phyloP scores from a whole-genome alignment of 1,284 basidiomycete genomes.

The Ceratobasidium theobromae region DNA sequence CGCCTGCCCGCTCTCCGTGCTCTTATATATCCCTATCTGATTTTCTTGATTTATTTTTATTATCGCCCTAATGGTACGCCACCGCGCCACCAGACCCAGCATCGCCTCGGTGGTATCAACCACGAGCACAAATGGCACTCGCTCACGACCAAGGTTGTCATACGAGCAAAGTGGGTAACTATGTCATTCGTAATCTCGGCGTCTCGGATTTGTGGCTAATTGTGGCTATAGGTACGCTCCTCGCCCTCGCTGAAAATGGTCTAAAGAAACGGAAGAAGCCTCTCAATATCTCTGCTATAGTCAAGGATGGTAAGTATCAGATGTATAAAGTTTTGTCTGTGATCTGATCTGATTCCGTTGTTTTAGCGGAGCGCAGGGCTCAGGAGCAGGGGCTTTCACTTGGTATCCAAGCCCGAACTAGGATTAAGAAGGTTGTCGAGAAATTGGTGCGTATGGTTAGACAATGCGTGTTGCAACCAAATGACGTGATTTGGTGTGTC shows the following conservation, averaged over 20 bases:
- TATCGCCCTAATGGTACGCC: conserved; percentile 17
- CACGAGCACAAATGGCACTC: conserved; percentile 23
- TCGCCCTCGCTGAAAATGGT: conserved; percentile 12
- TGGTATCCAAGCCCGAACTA: conserved; percentile 10
- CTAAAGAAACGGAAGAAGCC: conserved; percentile 15
- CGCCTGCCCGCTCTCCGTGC: neutral
- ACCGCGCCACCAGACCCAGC: conserved; percentile 21
- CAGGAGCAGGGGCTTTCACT: conserved; percentile 23
- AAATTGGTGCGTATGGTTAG: neutral
- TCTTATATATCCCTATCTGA: neutral
- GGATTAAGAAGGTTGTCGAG: conserved; percentile 18
- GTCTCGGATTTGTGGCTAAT: neutral
- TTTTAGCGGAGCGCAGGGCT: conserved; percentile 16
- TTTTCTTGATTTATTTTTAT: conserved; percentile 19
- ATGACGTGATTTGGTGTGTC: neutral
- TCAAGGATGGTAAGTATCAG: conserved; percentile 3
- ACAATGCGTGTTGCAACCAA: neutral
- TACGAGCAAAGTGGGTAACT: conserved; percentile 21
- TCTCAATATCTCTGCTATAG: conserved; percentile 19
- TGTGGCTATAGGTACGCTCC: conserved; percentile 8
- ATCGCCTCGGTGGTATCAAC: conserved; percentile 15
- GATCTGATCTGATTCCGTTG: neutral
- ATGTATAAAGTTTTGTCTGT: neutral
- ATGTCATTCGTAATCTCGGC: neutral
- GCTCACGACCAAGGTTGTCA: conserved; percentile 11